Percentiles rank a stretch among this genome's conserved stretches.
These are phyloP conservation scores for Akanthomyces uredinophilus DNA, from an alignment of 2,329 filamentous ascomycete genomes.

Conservation along the genomic window DNA sequence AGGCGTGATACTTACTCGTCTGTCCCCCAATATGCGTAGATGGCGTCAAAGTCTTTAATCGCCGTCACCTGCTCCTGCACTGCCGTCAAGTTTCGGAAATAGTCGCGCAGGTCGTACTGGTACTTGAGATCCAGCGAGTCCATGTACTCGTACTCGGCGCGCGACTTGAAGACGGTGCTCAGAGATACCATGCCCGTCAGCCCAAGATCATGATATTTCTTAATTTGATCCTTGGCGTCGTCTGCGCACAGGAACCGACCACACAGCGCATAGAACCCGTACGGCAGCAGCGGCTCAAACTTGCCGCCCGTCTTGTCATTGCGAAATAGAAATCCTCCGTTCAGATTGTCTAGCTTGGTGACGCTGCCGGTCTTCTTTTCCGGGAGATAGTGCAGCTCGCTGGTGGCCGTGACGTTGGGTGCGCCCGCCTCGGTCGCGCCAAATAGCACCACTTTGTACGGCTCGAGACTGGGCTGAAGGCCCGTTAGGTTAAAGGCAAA, in stretches of 20 bases:
- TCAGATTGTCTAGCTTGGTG: constrained; percentile 40
- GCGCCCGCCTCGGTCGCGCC: constrained; percentile 28
- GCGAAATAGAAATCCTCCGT: constrained; percentile 37
- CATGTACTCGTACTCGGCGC: constrained; percentile 35
- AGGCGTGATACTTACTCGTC: constrained; percentile 34
- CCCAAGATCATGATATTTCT: constrained; percentile 31
- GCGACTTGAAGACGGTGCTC: constrained; percentile 33
- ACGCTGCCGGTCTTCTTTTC: constrained; percentile 39
- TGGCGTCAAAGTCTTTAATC: constrained; percentile 33
- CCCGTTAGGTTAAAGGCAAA: constrained; percentile 33
- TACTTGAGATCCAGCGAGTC: constrained; percentile 33
- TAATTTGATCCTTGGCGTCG: constrained; percentile 28
- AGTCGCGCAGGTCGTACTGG: constrained; percentile 42
- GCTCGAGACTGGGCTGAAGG: constrained; percentile 30
- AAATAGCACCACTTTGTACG: constrained; percentile 36
- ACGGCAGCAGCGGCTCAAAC: constrained; percentile 40
- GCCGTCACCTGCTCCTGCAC: constrained; percentile 34
- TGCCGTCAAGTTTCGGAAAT: constrained; percentile 39
- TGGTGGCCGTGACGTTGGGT: constrained; percentile 31
- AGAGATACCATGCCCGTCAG: constrained; percentile 43
- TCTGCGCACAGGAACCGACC: constrained; percentile 39
- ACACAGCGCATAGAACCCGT: constrained; percentile 39
- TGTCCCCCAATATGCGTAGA: constrained; percentile 42
- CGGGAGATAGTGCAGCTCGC: constrained; percentile 37
- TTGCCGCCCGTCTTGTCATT: constrained; percentile 29